phyloP scores from a whole-genome alignment of 2,329 filamentous ascomycete genomes.

The Ceratocystis harringtonii region DNA sequence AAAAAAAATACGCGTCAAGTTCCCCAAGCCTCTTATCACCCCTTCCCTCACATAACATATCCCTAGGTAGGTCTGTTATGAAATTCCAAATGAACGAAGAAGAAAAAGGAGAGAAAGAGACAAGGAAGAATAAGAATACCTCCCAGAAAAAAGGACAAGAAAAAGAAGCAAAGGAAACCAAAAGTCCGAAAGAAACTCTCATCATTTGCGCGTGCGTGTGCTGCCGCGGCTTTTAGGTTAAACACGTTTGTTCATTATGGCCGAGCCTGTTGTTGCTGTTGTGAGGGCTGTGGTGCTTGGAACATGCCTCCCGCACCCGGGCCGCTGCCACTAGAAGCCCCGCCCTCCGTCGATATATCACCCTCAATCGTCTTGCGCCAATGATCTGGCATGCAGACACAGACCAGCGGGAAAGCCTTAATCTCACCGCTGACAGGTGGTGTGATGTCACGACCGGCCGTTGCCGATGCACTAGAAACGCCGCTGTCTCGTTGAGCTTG shows the following conservation, averaged over 20 bases:
- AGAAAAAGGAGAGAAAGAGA: slow-evolving; percentile 3
- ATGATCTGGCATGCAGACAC: slow-evolving; percentile 85
- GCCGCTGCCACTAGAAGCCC: slow-evolving; percentile 27
- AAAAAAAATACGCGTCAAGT: neutral
- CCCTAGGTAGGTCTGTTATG: neutral
- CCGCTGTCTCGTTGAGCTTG: slow-evolving; percentile 81
- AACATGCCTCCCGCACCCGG: neutral
- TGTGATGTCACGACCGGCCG: slow-evolving; percentile 38
- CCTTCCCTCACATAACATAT: neutral
- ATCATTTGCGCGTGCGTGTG: neutral
- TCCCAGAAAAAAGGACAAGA: neutral
- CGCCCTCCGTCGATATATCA: slow-evolving; percentile 55
- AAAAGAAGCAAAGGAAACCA: neutral
- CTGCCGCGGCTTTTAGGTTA: neutral
- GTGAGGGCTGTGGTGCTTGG: neutral
- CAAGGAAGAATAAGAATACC: neutral
- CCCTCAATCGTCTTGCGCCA: slow-evolving; percentile 96
- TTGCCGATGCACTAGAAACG: slow-evolving; percentile 59
- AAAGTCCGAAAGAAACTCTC: slow-evolving; percentile 3
- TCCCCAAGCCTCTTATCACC: neutral
- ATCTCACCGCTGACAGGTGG: slow-evolving; percentile 63
- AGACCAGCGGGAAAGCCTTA: slow-evolving; percentile 94
- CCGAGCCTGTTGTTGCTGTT: neutral
- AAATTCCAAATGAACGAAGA: neutral
- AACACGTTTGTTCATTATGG: slow-evolving; percentile 1